Base-by-base conservation (phyloP, 73 alveolate genomes). In the Paramecium octaurelia region DNA sequence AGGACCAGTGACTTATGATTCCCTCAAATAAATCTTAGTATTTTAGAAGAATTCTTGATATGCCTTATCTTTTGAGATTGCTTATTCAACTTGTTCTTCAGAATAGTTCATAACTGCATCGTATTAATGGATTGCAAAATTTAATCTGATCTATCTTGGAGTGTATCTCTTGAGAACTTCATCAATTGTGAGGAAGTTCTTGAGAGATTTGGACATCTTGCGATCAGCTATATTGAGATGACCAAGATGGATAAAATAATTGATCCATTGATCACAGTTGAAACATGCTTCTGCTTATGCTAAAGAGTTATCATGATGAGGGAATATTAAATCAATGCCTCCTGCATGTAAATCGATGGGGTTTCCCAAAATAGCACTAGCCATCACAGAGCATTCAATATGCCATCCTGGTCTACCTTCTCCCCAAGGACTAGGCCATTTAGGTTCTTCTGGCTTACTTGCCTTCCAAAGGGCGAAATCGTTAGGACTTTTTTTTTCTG, bases 371-470 rank as follows among this genome's bases (percentile, higher is more conserved):
- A 92, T 88, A 46, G 94, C 97, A 23, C 97, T 93, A 20, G 99
- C 97, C 99, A 97, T 97, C 38, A 93, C 98, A 21, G 99, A 96
- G 92, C 99, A 97, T 96, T 97, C 99, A 60, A 97, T 97, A 95
- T 97, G 99, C 99, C 99, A 98, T 16, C 99, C 99, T 40, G 99
- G 99, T 86, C 99, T 94, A 46, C 99, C 99, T 94, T 94, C 93
- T 36, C 99, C 99, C 97, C 98, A 97, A 9, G 99, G 99, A 38
- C 99, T 95, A 43, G 93, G 98, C 99, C 99, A 99, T 58, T 90
- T 92, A 10, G 99, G 99, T 95, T 99, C 99, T 85, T 96, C 98
- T 69, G 96, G 97, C 94, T 98, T 98, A 11, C 99, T 95, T 77
- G 95, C 95, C 93, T 99, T 98, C 99, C 99, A 98, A 35, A 99